Percentiles rank a stretch among this genome's conserved stretches.
phyloP scores from a whole-genome alignment of 2,329 filamentous ascomycete species.

The Fusarium euwallaceae region DNA sequence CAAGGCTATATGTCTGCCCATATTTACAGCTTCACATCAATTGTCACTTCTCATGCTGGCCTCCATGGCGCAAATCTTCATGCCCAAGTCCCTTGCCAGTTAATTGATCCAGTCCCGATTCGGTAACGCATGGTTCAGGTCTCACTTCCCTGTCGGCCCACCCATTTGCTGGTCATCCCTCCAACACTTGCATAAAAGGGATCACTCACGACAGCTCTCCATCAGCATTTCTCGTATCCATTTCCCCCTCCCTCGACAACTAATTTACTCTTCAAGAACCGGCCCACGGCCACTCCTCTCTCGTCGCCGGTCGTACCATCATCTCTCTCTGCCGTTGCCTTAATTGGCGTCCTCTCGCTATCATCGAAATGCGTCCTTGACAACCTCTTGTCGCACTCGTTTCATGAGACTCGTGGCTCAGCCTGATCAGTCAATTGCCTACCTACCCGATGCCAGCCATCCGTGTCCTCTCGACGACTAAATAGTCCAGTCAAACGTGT shows the following conservation, averaged over 20 bases:
- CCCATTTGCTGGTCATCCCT: slow-evolving; percentile 1
- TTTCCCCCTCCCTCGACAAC: slow-evolving; percentile 2
- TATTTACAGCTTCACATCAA: background rate
- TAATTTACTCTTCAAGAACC: background rate
- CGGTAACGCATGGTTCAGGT: slow-evolving; percentile 25
- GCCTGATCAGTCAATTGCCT: slow-evolving; percentile 9
- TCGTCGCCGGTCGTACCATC: background rate
- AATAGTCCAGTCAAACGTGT: background rate
- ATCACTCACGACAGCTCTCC: slow-evolving; percentile 13
- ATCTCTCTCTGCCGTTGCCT: background rate
- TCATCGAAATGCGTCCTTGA: slow-evolving; percentile 25
- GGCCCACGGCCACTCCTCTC: background rate
- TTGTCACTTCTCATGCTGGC: background rate
- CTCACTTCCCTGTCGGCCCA: slow-evolving; percentile 25
- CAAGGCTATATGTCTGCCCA: no score
- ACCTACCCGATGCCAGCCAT: slow-evolving; percentile 10
- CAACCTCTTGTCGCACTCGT: background rate
- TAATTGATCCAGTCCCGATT: slow-evolving; percentile 6
- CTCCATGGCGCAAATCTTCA: slow-evolving; percentile 2
- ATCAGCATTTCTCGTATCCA: slow-evolving; percentile 27
- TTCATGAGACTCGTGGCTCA: slow-evolving; percentile 8
- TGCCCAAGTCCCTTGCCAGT: background rate
- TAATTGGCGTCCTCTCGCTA: slow-evolving; percentile 1
- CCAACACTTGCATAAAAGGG: slow-evolving; percentile 5
- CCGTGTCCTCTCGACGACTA: slow-evolving; percentile 8